These are phyloP conservation scores for Novymonas esmeraldas DNA, from an alignment of 208 protist genomes.

Conservation along the genomic window DNA sequence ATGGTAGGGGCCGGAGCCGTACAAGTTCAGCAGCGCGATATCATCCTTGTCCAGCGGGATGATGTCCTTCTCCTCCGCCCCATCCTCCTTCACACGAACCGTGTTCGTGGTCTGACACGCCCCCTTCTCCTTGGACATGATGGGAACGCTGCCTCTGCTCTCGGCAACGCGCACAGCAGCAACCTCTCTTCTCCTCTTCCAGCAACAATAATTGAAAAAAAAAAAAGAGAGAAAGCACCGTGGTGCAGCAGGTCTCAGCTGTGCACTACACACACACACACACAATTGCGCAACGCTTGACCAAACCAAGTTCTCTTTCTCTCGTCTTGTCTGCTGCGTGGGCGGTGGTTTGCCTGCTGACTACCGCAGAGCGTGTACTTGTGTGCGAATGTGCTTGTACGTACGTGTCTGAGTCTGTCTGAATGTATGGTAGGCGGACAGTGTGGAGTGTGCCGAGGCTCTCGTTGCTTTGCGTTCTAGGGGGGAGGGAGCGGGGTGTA, in stretches of 20 bases:
- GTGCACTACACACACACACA: background rate
- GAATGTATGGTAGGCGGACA: too few species aligned
- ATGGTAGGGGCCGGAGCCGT: constrained; percentile 97
- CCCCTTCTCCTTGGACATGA: constrained; percentile 88
- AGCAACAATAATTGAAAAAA: background rate
- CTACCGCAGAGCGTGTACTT: too few species aligned
- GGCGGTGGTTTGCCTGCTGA: too few species aligned
- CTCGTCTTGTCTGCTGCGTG: too few species aligned
- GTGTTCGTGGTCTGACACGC: constrained; percentile 85
- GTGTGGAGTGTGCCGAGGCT: too few species aligned
- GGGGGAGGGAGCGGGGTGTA: too few species aligned
- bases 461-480: too few species aligned
- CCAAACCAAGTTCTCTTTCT: too few species aligned
- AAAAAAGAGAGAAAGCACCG: background rate
- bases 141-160: background rate
- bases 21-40: constrained; percentile 99
- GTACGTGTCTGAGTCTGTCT: background rate
- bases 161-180: background rate
- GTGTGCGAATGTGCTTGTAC: background rate
- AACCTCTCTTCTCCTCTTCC: background rate
- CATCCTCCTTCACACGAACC: constrained; percentile 67
- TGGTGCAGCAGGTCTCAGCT: background rate
- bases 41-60: constrained; percentile 98
- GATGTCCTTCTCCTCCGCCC: constrained; percentile 89
- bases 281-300: background rate